Evolutionary conservation across 805 yeast species (phyloP), one percentile per base, ranked within the genome.

Genomic region (Cyberlindnera veronae): DNA sequence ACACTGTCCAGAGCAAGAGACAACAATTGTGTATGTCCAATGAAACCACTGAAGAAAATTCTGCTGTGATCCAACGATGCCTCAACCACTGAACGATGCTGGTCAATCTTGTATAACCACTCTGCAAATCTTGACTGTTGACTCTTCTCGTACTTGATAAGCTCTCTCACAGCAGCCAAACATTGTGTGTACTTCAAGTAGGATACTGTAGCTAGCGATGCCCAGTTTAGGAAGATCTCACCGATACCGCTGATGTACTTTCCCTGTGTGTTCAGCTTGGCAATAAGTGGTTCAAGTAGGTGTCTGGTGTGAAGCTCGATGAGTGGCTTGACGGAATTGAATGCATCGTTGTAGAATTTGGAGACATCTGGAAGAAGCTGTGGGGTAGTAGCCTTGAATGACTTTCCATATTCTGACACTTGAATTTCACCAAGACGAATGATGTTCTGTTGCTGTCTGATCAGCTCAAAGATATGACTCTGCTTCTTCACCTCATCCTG

Each of bases 401-500:
- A 58, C 17, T 63, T 65, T 2, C 84, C 81, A 45, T 74, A 79
- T 7, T 75, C 73, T 26, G 74, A 75, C 3, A 83, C 66, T 38
- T 85, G 81, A 3, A 82, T 76, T 45, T 72, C 70, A 2, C 89
- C 81, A 53, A 86, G 72, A 35, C 76, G 78, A 18, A 85, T 72
- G 38, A 82, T 83, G 14, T 77, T 72, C 51, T 82, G 86, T 49
- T 86, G 95, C 34, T 79, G 74, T 41, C 78, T 69, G 21, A 87
- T 76, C 34, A 86, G 63, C 55, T 87, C 95, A 61, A 83, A 88
- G 4, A 85, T 72, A 42, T 81, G 78, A 41, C 86, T 81, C 57
- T 87, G 95, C 27, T 78, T 69, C 51, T 77, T 77, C n/a, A 79
- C 67, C 39, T 77, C 76, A 10, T 61, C 58, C 10, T 71, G 71